Evolutionary conservation across 306 rosid species (phyloP).

Genomic region (Sphenostylis stenocarpa): DNA sequence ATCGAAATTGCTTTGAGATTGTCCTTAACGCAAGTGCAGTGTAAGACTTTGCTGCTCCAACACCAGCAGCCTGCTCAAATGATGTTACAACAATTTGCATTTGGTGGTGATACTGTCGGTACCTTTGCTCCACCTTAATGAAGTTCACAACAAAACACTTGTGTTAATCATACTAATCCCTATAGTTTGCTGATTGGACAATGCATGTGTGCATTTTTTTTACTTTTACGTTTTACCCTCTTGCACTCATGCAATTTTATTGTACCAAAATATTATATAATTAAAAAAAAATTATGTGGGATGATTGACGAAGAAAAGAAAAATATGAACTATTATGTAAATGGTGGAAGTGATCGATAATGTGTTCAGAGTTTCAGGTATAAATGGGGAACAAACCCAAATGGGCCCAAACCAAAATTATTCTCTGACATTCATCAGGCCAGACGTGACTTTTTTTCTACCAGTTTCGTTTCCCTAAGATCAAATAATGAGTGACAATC

Average conservation of each 20-base stretch:
- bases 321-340: background rate
- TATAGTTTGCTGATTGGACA: background rate
- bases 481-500: constrained; percentile 28
- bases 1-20: constrained; percentile 75
- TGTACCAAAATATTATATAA: too few relatives aligned
- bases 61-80: constrained; percentile 70
- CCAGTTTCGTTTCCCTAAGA: constrained; percentile 25
- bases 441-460: constrained; percentile 14
- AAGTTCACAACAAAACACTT: background rate
- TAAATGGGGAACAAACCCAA: constrained; percentile 28
- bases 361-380: background rate
- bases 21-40: constrained; percentile 63
- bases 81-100: constrained; percentile 51
- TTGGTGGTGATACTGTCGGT: constrained; percentile 71
- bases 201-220: background rate
- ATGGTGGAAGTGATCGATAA: background rate
- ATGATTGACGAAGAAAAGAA: background rate
- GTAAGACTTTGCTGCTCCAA: constrained; percentile 65
- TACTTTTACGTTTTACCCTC: background rate
- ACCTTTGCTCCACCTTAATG: constrained; percentile 69
- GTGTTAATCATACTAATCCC: background rate
- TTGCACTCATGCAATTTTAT: too few relatives aligned
- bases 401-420: constrained; percentile 47
- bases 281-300: too few relatives aligned
- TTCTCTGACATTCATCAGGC: constrained; percentile 37